Percentiles rank a stretch among this genome's conserved stretches.
Evolutionary conservation across 345 rosid genomes (phyloP).

Genomic region (Eucalyptus pumila): DNA sequence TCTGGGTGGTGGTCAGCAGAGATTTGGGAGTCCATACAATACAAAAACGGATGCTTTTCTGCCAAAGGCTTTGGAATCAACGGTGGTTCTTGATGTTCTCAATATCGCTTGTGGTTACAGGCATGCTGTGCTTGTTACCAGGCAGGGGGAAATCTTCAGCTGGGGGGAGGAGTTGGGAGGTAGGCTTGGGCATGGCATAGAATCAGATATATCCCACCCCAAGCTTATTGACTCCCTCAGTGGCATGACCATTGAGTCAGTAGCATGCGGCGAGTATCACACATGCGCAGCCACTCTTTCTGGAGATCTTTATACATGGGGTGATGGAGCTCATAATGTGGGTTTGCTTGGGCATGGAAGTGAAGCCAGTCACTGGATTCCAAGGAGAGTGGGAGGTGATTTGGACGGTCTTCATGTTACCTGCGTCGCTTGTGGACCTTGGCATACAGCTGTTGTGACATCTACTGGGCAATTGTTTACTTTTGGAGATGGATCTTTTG

Average conservation of each 20-base stretch:
- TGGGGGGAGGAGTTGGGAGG: slow-evolving; percentile 92
- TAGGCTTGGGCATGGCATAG: slow-evolving; percentile 81
- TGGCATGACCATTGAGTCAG: slow-evolving; percentile 46
- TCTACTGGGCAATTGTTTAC: slow-evolving; percentile 72
- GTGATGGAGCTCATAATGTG: slow-evolving; percentile 54
- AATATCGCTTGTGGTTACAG: slow-evolving; percentile 71
- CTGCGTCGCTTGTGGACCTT: slow-evolving; percentile 64
- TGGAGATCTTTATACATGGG: slow-evolving; percentile 93
- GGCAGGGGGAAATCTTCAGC: slow-evolving; percentile 76
- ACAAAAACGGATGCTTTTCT: slow-evolving; percentile 41
- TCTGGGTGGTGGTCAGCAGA: slow-evolving; percentile 33
- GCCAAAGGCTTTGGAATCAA: slow-evolving; percentile 71
- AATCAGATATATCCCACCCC: slow-evolving; percentile 39
- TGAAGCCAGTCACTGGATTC: slow-evolving; percentile 71
- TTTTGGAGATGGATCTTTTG: slow-evolving; percentile 93
- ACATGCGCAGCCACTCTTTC: slow-evolving; percentile 66
- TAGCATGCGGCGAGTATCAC: slow-evolving; percentile 89
- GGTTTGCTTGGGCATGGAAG: slow-evolving; percentile 82
- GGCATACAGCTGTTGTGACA: slow-evolving; percentile 82
- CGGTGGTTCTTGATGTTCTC: slow-evolving; percentile 57
- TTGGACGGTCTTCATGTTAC: slow-evolving; percentile 50
- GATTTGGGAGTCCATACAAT: slow-evolving; percentile 12
- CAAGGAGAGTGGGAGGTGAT: slow-evolving; percentile 47
- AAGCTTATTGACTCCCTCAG: slow-evolving; percentile 50
- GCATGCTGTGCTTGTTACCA: slow-evolving; percentile 79